Conservation (phyloP, 495 filamentous ascomycete species). For the Penicillium soppii region DNA sequence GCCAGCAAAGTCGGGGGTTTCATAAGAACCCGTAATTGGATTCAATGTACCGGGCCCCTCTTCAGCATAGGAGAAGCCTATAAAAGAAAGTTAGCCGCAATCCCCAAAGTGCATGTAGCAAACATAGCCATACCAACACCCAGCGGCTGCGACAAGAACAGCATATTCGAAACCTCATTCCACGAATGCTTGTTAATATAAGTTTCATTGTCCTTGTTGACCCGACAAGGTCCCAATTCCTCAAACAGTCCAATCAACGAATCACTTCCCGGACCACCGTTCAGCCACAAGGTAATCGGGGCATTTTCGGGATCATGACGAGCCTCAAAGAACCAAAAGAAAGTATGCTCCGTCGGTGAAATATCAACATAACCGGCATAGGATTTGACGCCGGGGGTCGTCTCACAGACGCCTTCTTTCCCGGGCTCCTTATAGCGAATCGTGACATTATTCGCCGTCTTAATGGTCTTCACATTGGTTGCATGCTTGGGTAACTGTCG, state of each 20-base stretch:
- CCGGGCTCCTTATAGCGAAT: constrained; percentile 44
- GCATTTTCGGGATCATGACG: constrained; percentile 49
- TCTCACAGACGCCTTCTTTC: constrained; percentile 47
- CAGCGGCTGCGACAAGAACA: constrained; percentile 70
- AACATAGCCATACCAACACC: constrained; percentile 43
- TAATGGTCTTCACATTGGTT: constrained; percentile 55
- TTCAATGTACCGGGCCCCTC: constrained; percentile 44
- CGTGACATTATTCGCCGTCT: constrained; percentile 54
- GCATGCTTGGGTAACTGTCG: constrained; percentile 50
- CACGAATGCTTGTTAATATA: constrained; percentile 63
- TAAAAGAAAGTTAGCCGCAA: not conserved
- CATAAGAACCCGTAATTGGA: constrained; percentile 40
- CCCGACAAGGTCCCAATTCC: constrained; percentile 60
- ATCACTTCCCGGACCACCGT: constrained; percentile 57
- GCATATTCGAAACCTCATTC: constrained; percentile 71
- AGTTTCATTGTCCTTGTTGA: constrained; percentile 51
- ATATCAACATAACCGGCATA: constrained; percentile 50
- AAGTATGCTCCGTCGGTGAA: constrained; percentile 41
- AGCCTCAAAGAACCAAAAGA: constrained; percentile 54
- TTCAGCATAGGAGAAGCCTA: constrained; percentile 56
- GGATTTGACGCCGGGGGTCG: constrained; percentile 47
- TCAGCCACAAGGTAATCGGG: constrained; percentile 52
- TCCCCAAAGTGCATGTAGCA: too few species aligned
- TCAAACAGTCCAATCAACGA: constrained; percentile 73
- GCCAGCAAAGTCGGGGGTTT: constrained; percentile 39